Conservation (phyloP, 176 grass and related monocot genomes). For the Phragmites australis region DNA sequence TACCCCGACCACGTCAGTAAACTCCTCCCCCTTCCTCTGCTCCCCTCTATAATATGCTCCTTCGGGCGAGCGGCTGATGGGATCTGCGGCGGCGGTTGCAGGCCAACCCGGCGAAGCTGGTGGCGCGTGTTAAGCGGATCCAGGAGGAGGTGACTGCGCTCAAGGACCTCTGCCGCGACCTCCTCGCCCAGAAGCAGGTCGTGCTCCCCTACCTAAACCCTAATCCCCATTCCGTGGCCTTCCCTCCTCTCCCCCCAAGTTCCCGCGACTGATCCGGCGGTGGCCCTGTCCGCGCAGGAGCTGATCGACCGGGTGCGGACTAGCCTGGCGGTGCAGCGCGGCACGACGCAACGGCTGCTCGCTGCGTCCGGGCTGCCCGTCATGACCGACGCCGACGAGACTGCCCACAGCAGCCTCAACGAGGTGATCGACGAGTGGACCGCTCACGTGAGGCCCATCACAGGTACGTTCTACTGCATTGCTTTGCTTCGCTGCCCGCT, state of each 20-base stretch:
- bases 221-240: background rate
- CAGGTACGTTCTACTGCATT: conserved; percentile 32
- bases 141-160: conserved; percentile 63
- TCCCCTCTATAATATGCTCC: background rate
- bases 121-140: conserved; percentile 73
- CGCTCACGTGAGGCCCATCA: conserved; percentile 49
- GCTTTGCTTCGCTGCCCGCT: background rate
- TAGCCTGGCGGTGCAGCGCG: conserved; percentile 61
- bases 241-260: background rate
- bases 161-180: conserved; percentile 68
- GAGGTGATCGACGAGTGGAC: conserved; percentile 81
- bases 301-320: conserved; percentile 71
- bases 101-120: conserved; percentile 76
- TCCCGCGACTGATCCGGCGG: background rate
- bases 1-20: conserved; percentile 67
- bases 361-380: conserved; percentile 61
- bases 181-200: conserved; percentile 78
- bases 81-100: conserved; percentile 30
- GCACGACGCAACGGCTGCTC: conserved; percentile 53
- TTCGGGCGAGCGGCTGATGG: background rate
- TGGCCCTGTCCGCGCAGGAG: conserved; percentile 40
- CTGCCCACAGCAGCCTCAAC: conserved; percentile 54
- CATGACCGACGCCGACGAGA: conserved; percentile 57
- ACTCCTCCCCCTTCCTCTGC: background rate
- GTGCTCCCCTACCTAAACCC: background rate